Evolutionary conservation across 2,329 filamentous ascomycete species (phyloP).

Genomic region (Cercospora janseana): DNA sequence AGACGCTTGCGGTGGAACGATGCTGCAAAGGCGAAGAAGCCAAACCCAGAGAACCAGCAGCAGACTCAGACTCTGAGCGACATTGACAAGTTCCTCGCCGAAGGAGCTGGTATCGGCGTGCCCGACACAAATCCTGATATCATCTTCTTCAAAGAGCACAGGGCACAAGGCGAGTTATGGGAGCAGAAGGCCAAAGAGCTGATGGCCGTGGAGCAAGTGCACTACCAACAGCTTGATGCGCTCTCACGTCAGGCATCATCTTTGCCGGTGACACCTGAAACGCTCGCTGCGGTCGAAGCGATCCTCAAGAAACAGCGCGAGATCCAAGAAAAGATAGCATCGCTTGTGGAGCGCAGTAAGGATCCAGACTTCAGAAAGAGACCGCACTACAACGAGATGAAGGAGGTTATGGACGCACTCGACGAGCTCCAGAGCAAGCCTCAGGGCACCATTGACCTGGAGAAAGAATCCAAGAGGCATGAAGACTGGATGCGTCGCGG

Average conservation of each 20-base stretch:
- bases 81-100: conserved; percentile 73
- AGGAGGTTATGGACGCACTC: conserved; percentile 81
- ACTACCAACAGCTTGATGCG: conserved; percentile 92
- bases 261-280: conserved; percentile 79
- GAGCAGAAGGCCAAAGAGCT: conserved; percentile 90
- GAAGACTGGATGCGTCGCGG: conserved; percentile 99
- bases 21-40: conserved; percentile 60
- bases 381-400: conserved; percentile 85
- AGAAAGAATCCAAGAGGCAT: conserved; percentile 89
- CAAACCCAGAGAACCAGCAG: conserved; percentile 30
- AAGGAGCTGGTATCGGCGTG: conserved; percentile 74
- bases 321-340: conserved; percentile 82
- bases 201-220: conserved; percentile 84
- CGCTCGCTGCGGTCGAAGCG: conserved; percentile 77
- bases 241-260: conserved; percentile 77
- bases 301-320: conserved; percentile 95
- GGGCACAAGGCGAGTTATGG: conserved; percentile 77
- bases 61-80: conserved; percentile 72
- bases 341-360: conserved; percentile 74
- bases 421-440: conserved; percentile 92
- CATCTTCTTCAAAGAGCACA: conserved; percentile 71
- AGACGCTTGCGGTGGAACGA: conserved; percentile 88
- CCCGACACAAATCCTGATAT: conserved; percentile 78
- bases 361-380: conserved; percentile 72
- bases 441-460: conserved; percentile 82